Percentiles rank a stretch among this genome's conserved stretches.
These are phyloP conservation scores for Apostasia ramifera DNA, from an alignment of 106 monocot genomes.

Conservation along the genomic window DNA sequence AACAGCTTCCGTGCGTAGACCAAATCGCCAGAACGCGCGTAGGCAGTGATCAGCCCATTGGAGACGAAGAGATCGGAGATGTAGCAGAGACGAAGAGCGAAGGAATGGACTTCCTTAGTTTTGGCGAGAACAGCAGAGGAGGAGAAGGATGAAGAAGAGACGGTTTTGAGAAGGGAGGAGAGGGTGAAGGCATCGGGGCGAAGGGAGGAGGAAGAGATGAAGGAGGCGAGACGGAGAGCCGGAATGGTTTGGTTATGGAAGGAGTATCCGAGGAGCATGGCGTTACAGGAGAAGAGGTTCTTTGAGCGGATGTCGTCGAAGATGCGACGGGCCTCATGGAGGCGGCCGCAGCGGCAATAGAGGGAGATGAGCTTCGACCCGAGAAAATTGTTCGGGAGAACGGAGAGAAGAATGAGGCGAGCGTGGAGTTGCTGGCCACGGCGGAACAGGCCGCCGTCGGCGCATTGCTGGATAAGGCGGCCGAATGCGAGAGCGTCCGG, in stretches of 20 bases:
- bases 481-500: slow-evolving; percentile 19
- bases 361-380: slow-evolving; percentile 36
- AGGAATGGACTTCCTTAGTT: slow-evolving; percentile 13
- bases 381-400: slow-evolving; percentile 38
- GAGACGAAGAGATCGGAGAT: slow-evolving; percentile 27
- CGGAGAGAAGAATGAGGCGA: slow-evolving; percentile 25
- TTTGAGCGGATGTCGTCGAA: slow-evolving; percentile 35
- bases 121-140: slow-evolving; percentile 5
- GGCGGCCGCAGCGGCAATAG: slow-evolving; percentile 27
- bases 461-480: slow-evolving; percentile 33
- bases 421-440: slow-evolving; percentile 25
- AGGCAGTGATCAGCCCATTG: slow-evolving; percentile 31
- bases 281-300: slow-evolving; percentile 45
- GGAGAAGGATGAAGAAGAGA: slow-evolving; percentile 5
- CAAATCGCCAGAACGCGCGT: slow-evolving; percentile 6
- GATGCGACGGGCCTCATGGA: slow-evolving; percentile 24
- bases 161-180: slow-evolving; percentile 35
- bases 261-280: slow-evolving; percentile 34
- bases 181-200: slow-evolving; percentile 40
- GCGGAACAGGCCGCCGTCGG: slow-evolving; percentile 16
- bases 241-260: slow-evolving; percentile 9
- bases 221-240: slow-evolving; percentile 21
- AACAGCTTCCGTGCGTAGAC: slow-evolving; percentile 24
- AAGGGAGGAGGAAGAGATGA: slow-evolving; percentile 12
- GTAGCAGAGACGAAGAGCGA: slow-evolving; percentile 15